Evolutionary conservation across 2,329 filamentous ascomycete species (phyloP), one percentile per base, ranked within the genome.

Genomic region (Paecilomyces sp.): DNA sequence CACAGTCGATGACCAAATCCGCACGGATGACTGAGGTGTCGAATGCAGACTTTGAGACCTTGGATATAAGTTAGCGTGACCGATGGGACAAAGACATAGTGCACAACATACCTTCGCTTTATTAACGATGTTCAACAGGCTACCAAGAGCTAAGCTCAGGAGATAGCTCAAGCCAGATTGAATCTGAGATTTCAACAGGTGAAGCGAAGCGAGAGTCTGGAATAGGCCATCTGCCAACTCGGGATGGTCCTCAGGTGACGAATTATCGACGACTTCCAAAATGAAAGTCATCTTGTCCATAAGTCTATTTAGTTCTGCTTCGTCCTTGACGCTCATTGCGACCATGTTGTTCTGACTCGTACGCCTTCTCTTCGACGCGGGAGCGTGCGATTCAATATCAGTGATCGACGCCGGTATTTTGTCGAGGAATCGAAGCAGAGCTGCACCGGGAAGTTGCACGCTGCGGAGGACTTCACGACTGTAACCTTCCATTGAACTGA

Each of bases 1-100:
- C 90, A 77, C 92, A 97, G 70, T 95, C 92, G 55, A 97, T 92
- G 58, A 99, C 86, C 54, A 97, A 77, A 72, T 99, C 94, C 2
- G 91, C 90, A 60, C 95, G 88, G 47, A 96, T 89, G 41, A 87
- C 87, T 2, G 90, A 88, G 54, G 86, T 85, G 72, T 95, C 91
- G 59, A 96, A 87, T 60, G 84, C 83, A 50, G 72, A 70, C 55
- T 71, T 75, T 3, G 67, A 59, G 5, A 56, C 57, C n/a, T 50
- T 57, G 59, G 61, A 55, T 50, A 47, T 5, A 56, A 18, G 55
- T 63, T 50, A 61, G 50, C n/a, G 28, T n/a, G 51, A 31, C 15
- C 15, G 22, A 12, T 54, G 18, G 63, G 68, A 57, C 57, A 62
- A 59, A 24, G 31, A 56, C 18, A 15, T 52, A 12, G 13, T 5